These are phyloP conservation scores for Alternaria postmessia DNA, from an alignment of 2,329 filamentous ascomycete species.

Conservation along the genomic window DNA sequence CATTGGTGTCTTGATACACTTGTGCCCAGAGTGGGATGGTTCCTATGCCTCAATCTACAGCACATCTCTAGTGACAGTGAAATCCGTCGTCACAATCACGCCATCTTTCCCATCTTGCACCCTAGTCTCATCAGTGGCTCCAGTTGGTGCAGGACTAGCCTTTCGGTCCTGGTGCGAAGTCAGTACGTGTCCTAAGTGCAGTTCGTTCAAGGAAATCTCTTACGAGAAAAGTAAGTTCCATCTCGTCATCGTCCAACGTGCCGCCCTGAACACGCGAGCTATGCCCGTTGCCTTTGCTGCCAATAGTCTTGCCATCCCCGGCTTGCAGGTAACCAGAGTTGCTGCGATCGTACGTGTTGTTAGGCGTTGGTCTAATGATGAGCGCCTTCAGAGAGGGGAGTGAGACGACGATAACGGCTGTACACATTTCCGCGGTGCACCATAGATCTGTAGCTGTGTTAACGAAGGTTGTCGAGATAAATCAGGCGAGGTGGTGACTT, in stretches of 20 bases:
- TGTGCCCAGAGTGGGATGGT: not conserved
- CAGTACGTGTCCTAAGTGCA: not conserved
- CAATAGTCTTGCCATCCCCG: not conserved
- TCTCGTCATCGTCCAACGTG: slow-evolving; percentile 27
- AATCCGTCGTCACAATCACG: slow-evolving; percentile 26
- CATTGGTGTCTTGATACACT: not conserved
- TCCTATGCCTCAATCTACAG: not conserved
- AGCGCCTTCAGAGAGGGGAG: slow-evolving; percentile 30
- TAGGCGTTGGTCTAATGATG: slow-evolving; percentile 17
- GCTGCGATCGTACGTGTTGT: slow-evolving; percentile 19
- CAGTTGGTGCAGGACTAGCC: slow-evolving; percentile 14
- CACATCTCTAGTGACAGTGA: slow-evolving; percentile 21
- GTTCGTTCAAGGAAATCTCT: not conserved
- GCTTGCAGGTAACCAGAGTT: slow-evolving; percentile 21
- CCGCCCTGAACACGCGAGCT: slow-evolving; percentile 18
- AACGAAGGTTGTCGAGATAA: not conserved
- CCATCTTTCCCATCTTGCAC: slow-evolving; percentile 21
- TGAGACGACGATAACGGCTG: slow-evolving; percentile 30
- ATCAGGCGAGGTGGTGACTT: not conserved
- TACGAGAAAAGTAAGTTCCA: slow-evolving; percentile 24
- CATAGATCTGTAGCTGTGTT: slow-evolving; percentile 25
- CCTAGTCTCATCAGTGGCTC: slow-evolving; percentile 8
- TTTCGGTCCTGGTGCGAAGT: slow-evolving; percentile 18
- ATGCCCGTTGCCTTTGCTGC: not conserved
- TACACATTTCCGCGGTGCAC: slow-evolving; percentile 36